Conservation (phyloP, 768 basidiomycete species). For the Suillus subaureus region DNA sequence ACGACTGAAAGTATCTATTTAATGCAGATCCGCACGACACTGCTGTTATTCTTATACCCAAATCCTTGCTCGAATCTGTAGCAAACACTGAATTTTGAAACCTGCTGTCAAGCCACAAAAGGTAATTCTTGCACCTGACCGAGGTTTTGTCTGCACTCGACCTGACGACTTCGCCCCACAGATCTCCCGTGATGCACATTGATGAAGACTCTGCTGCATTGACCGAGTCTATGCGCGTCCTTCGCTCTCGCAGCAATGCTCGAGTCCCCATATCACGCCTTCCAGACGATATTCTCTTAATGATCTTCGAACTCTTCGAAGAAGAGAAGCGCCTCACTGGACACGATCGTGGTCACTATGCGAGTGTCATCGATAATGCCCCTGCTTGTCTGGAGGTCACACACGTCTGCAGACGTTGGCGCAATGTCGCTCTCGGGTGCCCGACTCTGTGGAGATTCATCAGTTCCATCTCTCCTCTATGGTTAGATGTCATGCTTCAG, state of each 20-base stretch:
- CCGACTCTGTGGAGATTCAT: not conserved
- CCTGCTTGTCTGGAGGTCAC: not conserved
- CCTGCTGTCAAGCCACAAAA: not conserved
- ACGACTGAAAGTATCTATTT: not conserved
- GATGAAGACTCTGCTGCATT: not conserved
- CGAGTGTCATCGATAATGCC: not conserved
- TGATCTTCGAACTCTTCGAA: not conserved
- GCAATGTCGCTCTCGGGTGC: not conserved
- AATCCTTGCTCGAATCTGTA: not conserved
- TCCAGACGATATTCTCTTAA: not conserved
- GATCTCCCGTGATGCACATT: not conserved
- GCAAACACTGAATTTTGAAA: not conserved
- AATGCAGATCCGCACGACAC: not conserved
- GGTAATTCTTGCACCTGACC: not conserved
- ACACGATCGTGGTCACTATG: not conserved
- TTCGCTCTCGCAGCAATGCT: not conserved
- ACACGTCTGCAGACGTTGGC: conserved; percentile 3
- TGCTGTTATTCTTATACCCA: not conserved
- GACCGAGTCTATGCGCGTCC: not conserved
- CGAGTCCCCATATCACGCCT: not conserved
- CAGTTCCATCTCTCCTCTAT: not conserved
- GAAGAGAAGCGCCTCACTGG: not conserved
- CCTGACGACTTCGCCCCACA: not conserved
- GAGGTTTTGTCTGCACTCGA: not conserved
- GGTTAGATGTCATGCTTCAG: conserved; percentile 1